Base-by-base conservation (phyloP, 305 asterid species). In the Striga hermonthica region DNA sequence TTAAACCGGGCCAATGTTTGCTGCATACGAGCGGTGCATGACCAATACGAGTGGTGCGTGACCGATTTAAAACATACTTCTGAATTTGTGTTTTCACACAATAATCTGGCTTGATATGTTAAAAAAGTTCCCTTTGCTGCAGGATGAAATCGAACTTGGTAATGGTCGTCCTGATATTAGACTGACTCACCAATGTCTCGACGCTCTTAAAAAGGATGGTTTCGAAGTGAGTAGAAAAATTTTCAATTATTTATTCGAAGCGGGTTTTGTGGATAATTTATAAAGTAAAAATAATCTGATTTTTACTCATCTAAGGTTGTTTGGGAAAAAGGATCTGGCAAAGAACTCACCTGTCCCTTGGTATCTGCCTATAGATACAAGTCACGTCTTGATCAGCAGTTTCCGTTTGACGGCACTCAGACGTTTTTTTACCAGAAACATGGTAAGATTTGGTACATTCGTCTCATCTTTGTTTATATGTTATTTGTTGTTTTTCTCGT, bases 1-100 rank as follows among this genome's bases (percentile, higher is more conserved):
- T 92, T 65, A 92, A 87, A 78, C 96, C 98, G 6, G 98, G 97
- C 44, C 98, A 89, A 66, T n/a, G n/a, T 92, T 92, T 69, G 97
- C 98, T 65, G 98, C 92, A 11, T 92, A 92, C 34, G 98, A 92
- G 71, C 89, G 98, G 98, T 92, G 98, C 81, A 89, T 92, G 98
- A 92, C 96, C 12, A 94, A 82, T 62, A 75, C 86, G 35, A 89
- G 57, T 61, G 86, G 98, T 92, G 62, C 57, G 36, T 62, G 12
- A 40, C 52, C 13, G 8, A 60, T 52, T 1, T 0, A 49, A 35
- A 14, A 39, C 62, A 8, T 41, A 60, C 49, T 37, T 57, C 43
- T 64, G 22, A 54, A 57, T 41, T 11, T 38, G 3, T 37, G 0
- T 57, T 76, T 66, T 28, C 12, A 47, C 54, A 43, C n/a, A 11